Evolutionary conservation across 108 stramenopile species (phyloP).

Genomic region (Cyclostephanos tholiformis): DNA sequence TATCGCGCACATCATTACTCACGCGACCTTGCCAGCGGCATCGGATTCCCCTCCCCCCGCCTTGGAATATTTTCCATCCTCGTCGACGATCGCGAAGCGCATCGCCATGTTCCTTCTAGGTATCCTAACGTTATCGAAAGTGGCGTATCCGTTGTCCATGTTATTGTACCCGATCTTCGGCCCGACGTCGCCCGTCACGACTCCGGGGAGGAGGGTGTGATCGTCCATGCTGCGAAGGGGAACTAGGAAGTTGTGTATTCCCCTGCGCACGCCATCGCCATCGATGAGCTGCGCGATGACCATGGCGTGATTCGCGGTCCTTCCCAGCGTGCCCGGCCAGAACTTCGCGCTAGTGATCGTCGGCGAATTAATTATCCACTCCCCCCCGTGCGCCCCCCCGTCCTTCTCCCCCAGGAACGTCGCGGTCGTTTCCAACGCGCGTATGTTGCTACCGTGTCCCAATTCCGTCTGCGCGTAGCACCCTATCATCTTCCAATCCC

Average conservation of each 20-base stretch:
- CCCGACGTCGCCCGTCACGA: constrained; percentile 94
- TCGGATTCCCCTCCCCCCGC: constrained; percentile 48
- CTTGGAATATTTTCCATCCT: constrained; percentile 69
- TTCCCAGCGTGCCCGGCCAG: constrained; percentile 96
- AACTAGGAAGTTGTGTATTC: constrained; percentile 96
- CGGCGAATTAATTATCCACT: constrained; percentile 87
- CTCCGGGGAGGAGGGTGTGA: constrained; percentile 84
- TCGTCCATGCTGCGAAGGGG: constrained; percentile 83
- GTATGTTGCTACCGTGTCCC: constrained; percentile 92
- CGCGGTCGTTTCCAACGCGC: constrained; percentile 95
- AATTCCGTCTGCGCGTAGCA: constrained; percentile 97
- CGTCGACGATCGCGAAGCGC: constrained; percentile 82
- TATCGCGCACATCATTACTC: constrained; percentile 10
- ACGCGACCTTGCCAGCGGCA: constrained; percentile 79
- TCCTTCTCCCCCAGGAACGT: constrained; percentile 81
- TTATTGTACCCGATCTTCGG: constrained; percentile 95
- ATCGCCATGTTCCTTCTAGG: constrained; percentile 95
- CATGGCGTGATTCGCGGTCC: constrained; percentile 95
- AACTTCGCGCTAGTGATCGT: constrained; percentile 90
- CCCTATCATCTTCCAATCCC: constrained; percentile 93
- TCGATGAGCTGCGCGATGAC: constrained; percentile 96
- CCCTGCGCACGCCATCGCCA: constrained; percentile 75
- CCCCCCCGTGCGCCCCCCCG: constrained; percentile 64
- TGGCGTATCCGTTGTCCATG: constrained; percentile 96
- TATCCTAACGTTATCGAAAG: constrained; percentile 81